Evolutionary conservation across 257 asterid genomes (phyloP).

Genomic region (Nyctanthes arbortristis): DNA sequence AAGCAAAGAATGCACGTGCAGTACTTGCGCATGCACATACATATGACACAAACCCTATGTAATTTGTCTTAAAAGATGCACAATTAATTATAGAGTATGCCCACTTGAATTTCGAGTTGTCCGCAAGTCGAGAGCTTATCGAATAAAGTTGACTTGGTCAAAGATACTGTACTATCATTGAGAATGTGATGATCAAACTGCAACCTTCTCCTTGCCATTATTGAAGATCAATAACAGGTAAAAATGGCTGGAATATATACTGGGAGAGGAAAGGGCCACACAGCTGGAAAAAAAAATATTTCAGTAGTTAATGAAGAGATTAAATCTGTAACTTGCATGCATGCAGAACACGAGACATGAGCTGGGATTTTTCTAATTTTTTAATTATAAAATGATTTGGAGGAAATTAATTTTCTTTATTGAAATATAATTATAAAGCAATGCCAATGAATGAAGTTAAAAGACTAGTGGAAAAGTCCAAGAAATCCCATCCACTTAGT

Average conservation of each 20-base stretch:
- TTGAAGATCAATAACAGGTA: slow-evolving; percentile 32
- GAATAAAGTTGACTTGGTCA: slow-evolving; percentile 40
- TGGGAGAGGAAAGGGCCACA: slow-evolving; percentile 66
- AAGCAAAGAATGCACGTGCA: slow-evolving; percentile 43
- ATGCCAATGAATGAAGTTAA: not conserved
- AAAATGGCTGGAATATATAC: slow-evolving; percentile 31
- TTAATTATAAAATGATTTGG: not conserved
- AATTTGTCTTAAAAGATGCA: slow-evolving; percentile 35
- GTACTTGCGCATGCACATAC: slow-evolving; percentile 42
- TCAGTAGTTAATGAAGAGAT: slow-evolving; percentile 45
- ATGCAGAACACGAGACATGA: slow-evolving; percentile 24
- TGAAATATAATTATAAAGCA: not conserved
- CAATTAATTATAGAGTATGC: slow-evolving; percentile 21
- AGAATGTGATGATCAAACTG: slow-evolving; percentile 8
- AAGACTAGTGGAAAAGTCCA: slow-evolving; percentile 37
- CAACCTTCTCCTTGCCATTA: slow-evolving; percentile 28
- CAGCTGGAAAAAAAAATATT: slow-evolving; percentile 31
- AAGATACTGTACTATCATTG: slow-evolving; percentile 19
- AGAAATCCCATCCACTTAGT: slow-evolving; percentile 43
- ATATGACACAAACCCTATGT: slow-evolving; percentile 17
- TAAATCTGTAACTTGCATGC: slow-evolving; percentile 50
- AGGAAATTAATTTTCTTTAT: too few relatives aligned
- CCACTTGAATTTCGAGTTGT: slow-evolving; percentile 13
- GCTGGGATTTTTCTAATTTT: not conserved
- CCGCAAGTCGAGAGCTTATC: not conserved